Evolutionary conservation across 2,329 filamentous ascomycete species (phyloP).

Genomic region (Aspergillus sp.): DNA sequence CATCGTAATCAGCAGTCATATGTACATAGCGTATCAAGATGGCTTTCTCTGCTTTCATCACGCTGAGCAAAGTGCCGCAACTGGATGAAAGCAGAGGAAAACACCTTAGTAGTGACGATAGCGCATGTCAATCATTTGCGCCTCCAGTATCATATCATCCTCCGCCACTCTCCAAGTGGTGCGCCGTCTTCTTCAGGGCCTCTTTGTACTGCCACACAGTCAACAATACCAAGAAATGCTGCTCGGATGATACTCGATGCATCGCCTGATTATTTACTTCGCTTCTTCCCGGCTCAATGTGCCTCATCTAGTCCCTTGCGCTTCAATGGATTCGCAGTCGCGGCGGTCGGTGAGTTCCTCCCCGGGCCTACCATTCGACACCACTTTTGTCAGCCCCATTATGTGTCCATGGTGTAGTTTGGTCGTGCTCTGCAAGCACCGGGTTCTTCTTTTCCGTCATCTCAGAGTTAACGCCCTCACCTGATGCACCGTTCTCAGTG

Average conservation of each 20-base stretch:
- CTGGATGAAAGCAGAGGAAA: not conserved
- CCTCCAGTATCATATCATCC: not conserved
- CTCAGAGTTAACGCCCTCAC: conserved; percentile 26
- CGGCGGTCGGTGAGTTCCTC: conserved; percentile 10
- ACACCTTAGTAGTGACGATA: not conserved
- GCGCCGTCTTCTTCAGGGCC: not conserved
- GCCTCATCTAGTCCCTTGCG: conserved; percentile 29
- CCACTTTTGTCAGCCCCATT: conserved; percentile 25
- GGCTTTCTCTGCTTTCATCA: not conserved
- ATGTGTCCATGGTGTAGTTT: conserved; percentile 15
- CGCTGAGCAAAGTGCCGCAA: not conserved
- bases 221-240: not conserved
- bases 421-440: conserved; percentile 7
- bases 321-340: conserved; percentile 33
- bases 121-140: not conserved
- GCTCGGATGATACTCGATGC: not conserved
- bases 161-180: not conserved
- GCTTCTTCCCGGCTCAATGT: not conserved
- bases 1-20: conserved; percentile 5
- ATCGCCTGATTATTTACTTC: not conserved
- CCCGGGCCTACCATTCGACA: conserved; percentile 30
- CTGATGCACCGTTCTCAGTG: conserved; percentile 22
- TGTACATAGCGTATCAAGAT: conserved; percentile 12
- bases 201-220: not conserved
- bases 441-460: conserved; percentile 9